phyloP scores from a whole-genome alignment of 176 grass and related monocot species.

The Oryza australiensis region DNA sequence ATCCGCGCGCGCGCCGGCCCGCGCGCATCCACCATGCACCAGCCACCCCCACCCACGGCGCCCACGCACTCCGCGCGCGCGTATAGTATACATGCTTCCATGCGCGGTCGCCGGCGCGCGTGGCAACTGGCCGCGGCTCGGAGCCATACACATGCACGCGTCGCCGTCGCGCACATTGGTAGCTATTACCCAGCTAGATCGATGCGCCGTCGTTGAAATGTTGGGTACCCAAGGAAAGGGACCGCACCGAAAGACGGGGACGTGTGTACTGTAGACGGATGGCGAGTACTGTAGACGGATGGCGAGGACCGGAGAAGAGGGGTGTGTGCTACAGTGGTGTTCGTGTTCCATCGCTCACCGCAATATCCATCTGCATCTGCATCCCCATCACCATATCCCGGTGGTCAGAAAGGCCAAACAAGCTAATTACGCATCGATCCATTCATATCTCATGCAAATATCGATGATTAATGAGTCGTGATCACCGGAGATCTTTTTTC shows the following conservation, averaged over 20 bases:
- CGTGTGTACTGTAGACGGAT: background rate
- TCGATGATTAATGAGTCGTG: background rate
- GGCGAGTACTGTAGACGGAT: background rate
- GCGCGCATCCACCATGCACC: no score
- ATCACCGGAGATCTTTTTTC: background rate
- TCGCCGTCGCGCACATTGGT: slow-evolving; percentile 9
- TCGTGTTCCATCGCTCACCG: background rate
- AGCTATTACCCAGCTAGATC: background rate
- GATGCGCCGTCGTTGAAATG: slow-evolving; percentile 24
- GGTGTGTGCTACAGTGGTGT: background rate
- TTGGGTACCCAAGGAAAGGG: background rate
- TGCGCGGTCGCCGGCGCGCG: no score
- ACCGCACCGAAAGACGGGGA: background rate
- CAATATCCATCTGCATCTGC: background rate
- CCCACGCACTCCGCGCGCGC: no score
- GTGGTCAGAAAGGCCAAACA: background rate
- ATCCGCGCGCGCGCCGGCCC: no score
- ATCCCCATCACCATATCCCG: background rate
- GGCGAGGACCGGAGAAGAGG: background rate
- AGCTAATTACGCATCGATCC: background rate
- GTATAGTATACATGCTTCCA: no score
- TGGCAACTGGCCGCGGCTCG: no score
- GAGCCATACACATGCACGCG: background rate
- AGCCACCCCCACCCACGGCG: no score
- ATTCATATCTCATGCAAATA: background rate